Evolutionary conservation across 163 green algal species (phyloP).

Genomic region (Trebouxiophyceae sp.): DNA sequence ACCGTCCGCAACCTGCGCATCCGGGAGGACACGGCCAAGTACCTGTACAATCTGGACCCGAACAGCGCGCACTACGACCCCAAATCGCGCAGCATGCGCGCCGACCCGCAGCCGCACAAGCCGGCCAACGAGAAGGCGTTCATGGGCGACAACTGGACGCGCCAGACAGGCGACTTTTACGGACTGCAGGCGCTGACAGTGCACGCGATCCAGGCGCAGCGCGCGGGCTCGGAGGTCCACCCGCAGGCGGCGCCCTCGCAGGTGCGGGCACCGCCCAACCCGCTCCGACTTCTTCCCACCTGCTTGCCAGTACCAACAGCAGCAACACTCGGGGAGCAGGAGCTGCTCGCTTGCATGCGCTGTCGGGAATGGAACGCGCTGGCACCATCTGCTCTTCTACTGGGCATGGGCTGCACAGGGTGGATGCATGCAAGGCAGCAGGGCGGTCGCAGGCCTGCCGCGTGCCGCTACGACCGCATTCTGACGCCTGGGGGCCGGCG

Average conservation of each 20-base stretch:
- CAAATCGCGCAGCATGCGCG: constrained; percentile 96
- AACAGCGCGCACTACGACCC: constrained; percentile 98
- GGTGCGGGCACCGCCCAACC: neutral
- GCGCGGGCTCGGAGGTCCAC: constrained; percentile 27
- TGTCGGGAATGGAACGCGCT: too few relatives aligned
- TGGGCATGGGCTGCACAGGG: too few relatives aligned
- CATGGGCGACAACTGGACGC: constrained; percentile 82
- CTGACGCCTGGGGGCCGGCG: too few relatives aligned
- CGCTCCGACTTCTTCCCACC: neutral
- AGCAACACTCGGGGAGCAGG: too few relatives aligned
- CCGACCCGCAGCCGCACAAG: constrained; percentile 89
- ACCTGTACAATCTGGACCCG: constrained; percentile 96
- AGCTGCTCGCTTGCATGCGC: too few relatives aligned
- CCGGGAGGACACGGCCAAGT: constrained; percentile 99
- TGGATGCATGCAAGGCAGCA: too few relatives aligned
- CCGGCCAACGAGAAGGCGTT: constrained; percentile 77
- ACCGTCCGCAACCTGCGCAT: constrained; percentile 97
- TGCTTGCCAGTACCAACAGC: too few relatives aligned
- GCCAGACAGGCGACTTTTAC: constrained; percentile 59
- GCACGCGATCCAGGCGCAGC: constrained; percentile 66
- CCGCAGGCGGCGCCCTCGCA: constrained; percentile 30
- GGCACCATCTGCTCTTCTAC: too few relatives aligned
- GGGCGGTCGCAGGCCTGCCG: too few relatives aligned
- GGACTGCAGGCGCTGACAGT: constrained; percentile 79
- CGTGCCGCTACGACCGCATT: too few relatives aligned